A percentile compares a stretch with the other conserved stretches of the same genome.
These are phyloP conservation scores for Colletotrichum shisoi DNA, from an alignment of 2,329 filamentous ascomycete species.

Conservation along the genomic window DNA sequence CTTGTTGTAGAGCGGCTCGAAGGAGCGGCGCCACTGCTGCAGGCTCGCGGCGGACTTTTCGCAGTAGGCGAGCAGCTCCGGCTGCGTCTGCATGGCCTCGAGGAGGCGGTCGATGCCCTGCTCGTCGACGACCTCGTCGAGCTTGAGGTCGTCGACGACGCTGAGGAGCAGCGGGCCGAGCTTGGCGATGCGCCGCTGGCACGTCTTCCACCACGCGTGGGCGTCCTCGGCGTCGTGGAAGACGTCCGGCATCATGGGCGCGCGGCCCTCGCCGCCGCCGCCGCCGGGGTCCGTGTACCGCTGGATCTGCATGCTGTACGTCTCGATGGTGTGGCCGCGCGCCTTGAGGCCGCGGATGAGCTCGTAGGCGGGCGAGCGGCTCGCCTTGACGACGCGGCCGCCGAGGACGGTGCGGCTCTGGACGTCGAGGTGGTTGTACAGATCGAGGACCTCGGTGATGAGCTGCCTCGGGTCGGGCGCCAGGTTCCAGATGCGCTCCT, in stretches of 20 bases:
- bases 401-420: constrained; percentile 36
- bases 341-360: constrained; percentile 30
- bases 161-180: constrained; percentile 26
- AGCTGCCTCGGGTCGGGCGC: constrained; percentile 34
- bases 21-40: constrained; percentile 52
- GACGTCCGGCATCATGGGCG: constrained; percentile 47
- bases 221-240: constrained; percentile 50
- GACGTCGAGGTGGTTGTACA: constrained; percentile 32
- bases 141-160: constrained; percentile 34
- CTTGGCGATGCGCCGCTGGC: constrained; percentile 51
- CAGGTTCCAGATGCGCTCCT: constrained; percentile 33
- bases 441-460: constrained; percentile 35
- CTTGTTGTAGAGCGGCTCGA: constrained; percentile 50
- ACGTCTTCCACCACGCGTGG: constrained; percentile 50
- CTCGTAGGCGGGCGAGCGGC: constrained; percentile 27
- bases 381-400: constrained; percentile 21
- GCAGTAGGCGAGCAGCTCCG: constrained; percentile 30
- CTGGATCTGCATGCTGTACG: constrained; percentile 37
- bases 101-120: constrained; percentile 20
- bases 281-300: constrained; percentile 30
- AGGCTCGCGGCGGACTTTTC: constrained; percentile 41
- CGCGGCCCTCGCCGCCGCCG: constrained; percentile 41
- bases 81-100: constrained; percentile 18
- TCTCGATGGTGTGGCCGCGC: constrained; percentile 32
- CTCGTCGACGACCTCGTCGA: constrained; percentile 32